Conservation (phyloP, 2,329 filamentous ascomycete species). For the Aspergillus sp. region DNA sequence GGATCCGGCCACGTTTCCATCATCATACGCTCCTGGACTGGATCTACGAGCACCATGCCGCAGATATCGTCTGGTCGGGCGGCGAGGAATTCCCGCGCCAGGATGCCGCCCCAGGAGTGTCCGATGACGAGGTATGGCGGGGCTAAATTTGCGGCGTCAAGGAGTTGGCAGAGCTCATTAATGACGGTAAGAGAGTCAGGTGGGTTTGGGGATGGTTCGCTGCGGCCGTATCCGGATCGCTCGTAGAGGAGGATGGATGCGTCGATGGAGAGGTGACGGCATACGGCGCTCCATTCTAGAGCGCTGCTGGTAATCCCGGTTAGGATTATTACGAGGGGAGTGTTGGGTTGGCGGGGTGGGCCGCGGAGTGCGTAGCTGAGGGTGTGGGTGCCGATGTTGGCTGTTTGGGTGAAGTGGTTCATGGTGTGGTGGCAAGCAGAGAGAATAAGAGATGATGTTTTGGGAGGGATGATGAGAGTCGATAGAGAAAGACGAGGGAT, state of each 20-base stretch:
- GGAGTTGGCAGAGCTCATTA: constrained; percentile 13
- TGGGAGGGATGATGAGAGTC: no score
- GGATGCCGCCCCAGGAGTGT: constrained; percentile 21
- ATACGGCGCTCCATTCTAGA: constrained; percentile 18
- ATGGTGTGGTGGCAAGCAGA: not conserved
- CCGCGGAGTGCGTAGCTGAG: constrained; percentile 19
- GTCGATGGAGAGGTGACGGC: constrained; percentile 10
- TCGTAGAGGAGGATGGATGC: constrained; percentile 20
- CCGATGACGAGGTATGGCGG: constrained; percentile 21
- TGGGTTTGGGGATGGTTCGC: constrained; percentile 10
- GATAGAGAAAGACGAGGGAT: no score
- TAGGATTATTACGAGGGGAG: constrained; percentile 15
- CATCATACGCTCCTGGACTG: constrained; percentile 20
- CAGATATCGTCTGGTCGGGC: constrained; percentile 14
- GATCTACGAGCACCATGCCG: constrained; percentile 21
- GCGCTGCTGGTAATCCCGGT: constrained; percentile 18
- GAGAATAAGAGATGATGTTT: no score
- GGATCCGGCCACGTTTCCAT: constrained; percentile 18
- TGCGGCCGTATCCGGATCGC: constrained; percentile 18
- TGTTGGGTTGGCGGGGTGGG: constrained; percentile 10
- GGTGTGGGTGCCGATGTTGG: constrained; percentile 19
- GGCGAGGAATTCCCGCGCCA: constrained; percentile 20
- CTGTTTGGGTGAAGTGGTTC: constrained; percentile 16
- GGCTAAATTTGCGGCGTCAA: constrained; percentile 5
- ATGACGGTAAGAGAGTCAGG: constrained; percentile 17